Conservation (phyloP, 2,329 filamentous ascomycete species). For the Rugonectria rugulosa region DNA sequence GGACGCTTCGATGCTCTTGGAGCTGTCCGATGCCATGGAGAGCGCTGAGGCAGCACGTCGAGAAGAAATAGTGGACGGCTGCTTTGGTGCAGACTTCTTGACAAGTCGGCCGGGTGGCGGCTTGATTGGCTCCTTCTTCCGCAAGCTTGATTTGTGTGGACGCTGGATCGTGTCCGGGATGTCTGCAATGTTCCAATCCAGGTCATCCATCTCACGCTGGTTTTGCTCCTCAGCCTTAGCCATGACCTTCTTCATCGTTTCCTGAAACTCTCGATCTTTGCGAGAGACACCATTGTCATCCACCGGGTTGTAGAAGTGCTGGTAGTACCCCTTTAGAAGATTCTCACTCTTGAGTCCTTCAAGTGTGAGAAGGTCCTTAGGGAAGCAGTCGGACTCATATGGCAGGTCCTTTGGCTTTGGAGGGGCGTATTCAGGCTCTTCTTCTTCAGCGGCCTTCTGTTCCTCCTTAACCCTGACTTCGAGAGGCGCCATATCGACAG, state of each 20-base stretch:
- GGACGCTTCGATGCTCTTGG: constrained; percentile 20
- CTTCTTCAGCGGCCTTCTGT: constrained; percentile 53
- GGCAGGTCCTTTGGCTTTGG: constrained; percentile 72
- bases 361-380: constrained; percentile 62
- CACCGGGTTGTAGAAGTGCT: constrained; percentile 67
- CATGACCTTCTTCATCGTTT: constrained; percentile 58
- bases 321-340: constrained; percentile 67
- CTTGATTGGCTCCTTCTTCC: constrained; percentile 10
- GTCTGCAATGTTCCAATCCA: constrained; percentile 67
- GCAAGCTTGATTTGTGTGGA: constrained; percentile 8
- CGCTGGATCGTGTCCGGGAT: constrained; percentile 54
- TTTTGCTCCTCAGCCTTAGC: constrained; percentile 72
- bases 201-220: constrained; percentile 68
- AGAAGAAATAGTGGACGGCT: constrained; percentile 47
- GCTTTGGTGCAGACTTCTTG: constrained; percentile 24
- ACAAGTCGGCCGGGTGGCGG: constrained; percentile 3
- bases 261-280: constrained; percentile 67
- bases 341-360: constrained; percentile 66
- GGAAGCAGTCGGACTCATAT: constrained; percentile 75
- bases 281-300: constrained; percentile 73
- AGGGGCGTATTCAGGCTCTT: constrained; percentile 90
- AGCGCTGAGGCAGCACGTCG: constrained; percentile 63
- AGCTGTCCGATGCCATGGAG: constrained; percentile 47
- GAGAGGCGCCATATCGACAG: constrained; percentile 59
- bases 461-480: constrained; percentile 71